Conservation (phyloP, 2,329 filamentous ascomycete species). For the Pseudogymnoascus sp. region DNA sequence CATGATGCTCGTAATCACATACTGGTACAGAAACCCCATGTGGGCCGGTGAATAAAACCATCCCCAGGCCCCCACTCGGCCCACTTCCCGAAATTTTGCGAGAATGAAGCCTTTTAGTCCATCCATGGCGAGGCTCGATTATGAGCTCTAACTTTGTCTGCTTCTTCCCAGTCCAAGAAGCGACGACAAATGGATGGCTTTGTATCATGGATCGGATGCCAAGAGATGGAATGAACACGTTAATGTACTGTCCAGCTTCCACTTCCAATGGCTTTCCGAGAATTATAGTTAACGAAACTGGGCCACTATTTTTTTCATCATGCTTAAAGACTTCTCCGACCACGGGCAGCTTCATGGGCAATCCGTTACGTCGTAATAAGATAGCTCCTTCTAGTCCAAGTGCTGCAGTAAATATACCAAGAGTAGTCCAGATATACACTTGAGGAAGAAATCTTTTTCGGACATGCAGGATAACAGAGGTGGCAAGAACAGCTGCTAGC, state of each 20-base stretch:
- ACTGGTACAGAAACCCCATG: conserved; percentile 11
- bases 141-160: conserved; percentile 22
- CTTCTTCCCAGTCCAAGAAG: conserved; percentile 20
- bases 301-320: too few species aligned
- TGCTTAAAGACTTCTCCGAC: too few species aligned
- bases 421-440: conserved; percentile 13
- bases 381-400: too few species aligned
- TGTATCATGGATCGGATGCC: conserved; percentile 14
- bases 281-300: neutral
- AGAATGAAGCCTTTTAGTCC: conserved; percentile 14
- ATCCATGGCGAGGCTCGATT: conserved; percentile 13
- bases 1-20: conserved; percentile 13
- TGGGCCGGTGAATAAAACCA: conserved; percentile 15
- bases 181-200: conserved; percentile 26
- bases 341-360: conserved; percentile 11
- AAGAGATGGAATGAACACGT: conserved; percentile 17
- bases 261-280: conserved; percentile 8
- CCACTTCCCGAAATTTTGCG: neutral
- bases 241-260: conserved; percentile 10
- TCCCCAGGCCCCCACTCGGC: conserved; percentile 9
- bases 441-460: conserved; percentile 11
- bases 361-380: neutral
- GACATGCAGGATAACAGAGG: neutral
- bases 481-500: conserved; percentile 9
- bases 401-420: conserved; percentile 7